These are phyloP conservation scores for Albugo candida DNA, from an alignment of 352 stramenopile species.

Conservation along the genomic window DNA sequence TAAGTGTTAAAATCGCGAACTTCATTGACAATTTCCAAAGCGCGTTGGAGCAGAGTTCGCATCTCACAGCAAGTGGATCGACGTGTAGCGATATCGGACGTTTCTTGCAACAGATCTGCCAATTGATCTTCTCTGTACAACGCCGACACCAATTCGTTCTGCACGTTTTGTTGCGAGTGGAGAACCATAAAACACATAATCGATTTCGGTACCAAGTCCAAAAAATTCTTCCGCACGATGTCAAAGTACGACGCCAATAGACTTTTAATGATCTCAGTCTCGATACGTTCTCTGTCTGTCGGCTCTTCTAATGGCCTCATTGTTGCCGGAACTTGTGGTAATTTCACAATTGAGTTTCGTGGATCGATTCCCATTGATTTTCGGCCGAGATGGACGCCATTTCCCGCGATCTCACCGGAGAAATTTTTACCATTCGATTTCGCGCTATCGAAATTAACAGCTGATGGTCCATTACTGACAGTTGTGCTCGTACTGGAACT, in stretches of 20 bases:
- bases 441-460: constrained; percentile 6
- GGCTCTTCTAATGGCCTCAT: constrained; percentile 92
- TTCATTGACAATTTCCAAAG: constrained; percentile 96
- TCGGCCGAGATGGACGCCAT: constrained; percentile 13
- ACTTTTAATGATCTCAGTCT: constrained; percentile 99
- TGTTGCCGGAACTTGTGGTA: constrained; percentile 90
- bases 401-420: neutral
- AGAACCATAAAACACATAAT: constrained; percentile 98
- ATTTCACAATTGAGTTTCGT: constrained; percentile 74
- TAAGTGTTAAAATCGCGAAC: constrained; percentile 97
- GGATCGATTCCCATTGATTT: constrained; percentile 37
- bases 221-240: constrained; percentile 97
- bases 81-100: constrained; percentile 85
- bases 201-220: constrained; percentile 98
- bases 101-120: constrained; percentile 89
- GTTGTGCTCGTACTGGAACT: neutral
- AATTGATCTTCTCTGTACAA: constrained; percentile 95
- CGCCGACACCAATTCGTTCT: constrained; percentile 94
- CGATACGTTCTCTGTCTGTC: constrained; percentile 89
- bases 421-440: constrained; percentile 8
- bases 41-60: constrained; percentile 87
- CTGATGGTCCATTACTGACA: too few species aligned
- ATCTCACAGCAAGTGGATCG: constrained; percentile 94
- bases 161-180: constrained; percentile 89
- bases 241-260: constrained; percentile 94